Evolutionary conservation across 805 yeast species (phyloP), one percentile per base, ranked within the genome.

Genomic region (Debaryomyces maramus): DNA sequence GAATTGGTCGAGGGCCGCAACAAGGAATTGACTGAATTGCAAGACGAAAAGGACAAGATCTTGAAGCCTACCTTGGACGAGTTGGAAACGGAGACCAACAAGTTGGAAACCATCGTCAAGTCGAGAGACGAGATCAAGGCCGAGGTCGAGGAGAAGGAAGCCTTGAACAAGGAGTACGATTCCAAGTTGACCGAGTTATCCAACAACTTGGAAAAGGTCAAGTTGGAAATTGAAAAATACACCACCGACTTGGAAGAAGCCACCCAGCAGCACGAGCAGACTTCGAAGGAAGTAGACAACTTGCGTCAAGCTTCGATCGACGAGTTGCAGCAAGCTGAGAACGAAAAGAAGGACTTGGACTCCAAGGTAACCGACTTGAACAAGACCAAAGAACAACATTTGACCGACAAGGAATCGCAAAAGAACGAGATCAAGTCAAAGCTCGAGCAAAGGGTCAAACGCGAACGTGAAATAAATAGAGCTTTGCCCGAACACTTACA

Each of bases 1-100:
- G 73, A 56, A 17, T 65, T 70, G 46, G 72, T 71, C 46, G 57
- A 53, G n/a, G 72, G 58, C 32, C 70, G 82, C 52, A 65, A 67
- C 45, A 58, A 56, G 10, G 78, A 74, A 39, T 75, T 76, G 55
- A 62, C 59, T 13, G 69, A 67, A 27, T 62, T 77, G 58, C 78
- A 79, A 54, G 63, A 66, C 10, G 82, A 75, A 50, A 71, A 72
- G 49, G 82, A 78, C 50, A 77, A 65, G 41, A 72, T 71, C 35
- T 56, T 80, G 47, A 72, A 75, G 36, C 87, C 87, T 34, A 58
- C 73, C 15, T 66, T 78, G 50, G 79, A 70, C 26, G 81, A 75
- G 50, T 65, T 78, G 51, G 70, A 67, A 44, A 51, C 51, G 21
- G 85, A 81, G 61, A 68, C 70, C 24, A 64, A 62, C 18, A 72